Conservation (phyloP, 495 filamentous ascomycete genomes). For the Hypoxylon lenormandii region DNA sequence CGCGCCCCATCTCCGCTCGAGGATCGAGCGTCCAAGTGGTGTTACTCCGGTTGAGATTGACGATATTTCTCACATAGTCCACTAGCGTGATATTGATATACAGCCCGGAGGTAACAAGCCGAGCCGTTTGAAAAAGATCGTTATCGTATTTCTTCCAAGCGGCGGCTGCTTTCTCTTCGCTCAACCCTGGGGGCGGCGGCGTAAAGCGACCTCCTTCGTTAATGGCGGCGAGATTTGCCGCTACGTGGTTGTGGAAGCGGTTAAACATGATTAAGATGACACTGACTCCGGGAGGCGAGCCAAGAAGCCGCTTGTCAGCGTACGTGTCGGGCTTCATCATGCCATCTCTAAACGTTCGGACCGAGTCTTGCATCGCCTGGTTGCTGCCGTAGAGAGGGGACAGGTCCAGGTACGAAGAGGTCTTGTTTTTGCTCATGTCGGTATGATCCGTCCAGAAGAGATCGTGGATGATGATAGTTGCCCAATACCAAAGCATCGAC, state of each 20-base stretch:
- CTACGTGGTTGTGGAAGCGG: slow-evolving; percentile 83
- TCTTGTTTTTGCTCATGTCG: slow-evolving; percentile 70
- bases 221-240: slow-evolving; percentile 69
- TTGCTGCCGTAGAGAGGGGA: slow-evolving; percentile 88
- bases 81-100: slow-evolving; percentile 83
- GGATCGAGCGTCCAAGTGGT: slow-evolving; percentile 84
- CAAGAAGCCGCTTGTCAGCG: slow-evolving; percentile 78
- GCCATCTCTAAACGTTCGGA: slow-evolving; percentile 84
- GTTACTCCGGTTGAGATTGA: slow-evolving; percentile 78
- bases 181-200: slow-evolving; percentile 60
- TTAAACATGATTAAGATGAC: slow-evolving; percentile 77
- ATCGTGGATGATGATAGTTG: slow-evolving; percentile 88
- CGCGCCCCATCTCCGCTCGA: slow-evolving; percentile 66
- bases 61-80: slow-evolving; percentile 84
- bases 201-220: slow-evolving; percentile 79
- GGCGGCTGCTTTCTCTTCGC: slow-evolving; percentile 62
- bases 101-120: slow-evolving; percentile 79
- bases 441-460: slow-evolving; percentile 53
- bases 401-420: slow-evolving; percentile 87
- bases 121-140: slow-evolving; percentile 82
- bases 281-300: slow-evolving; percentile 86
- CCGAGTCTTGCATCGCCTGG: slow-evolving; percentile 75
- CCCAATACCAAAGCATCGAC: slow-evolving; percentile 88
- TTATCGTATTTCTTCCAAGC: slow-evolving; percentile 78
- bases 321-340: slow-evolving; percentile 87